Percentiles rank a stretch among this genome's conserved stretches.
Evolutionary conservation across 257 asterid genomes (phyloP).

Genomic region (Orobanche coerulescens): DNA sequence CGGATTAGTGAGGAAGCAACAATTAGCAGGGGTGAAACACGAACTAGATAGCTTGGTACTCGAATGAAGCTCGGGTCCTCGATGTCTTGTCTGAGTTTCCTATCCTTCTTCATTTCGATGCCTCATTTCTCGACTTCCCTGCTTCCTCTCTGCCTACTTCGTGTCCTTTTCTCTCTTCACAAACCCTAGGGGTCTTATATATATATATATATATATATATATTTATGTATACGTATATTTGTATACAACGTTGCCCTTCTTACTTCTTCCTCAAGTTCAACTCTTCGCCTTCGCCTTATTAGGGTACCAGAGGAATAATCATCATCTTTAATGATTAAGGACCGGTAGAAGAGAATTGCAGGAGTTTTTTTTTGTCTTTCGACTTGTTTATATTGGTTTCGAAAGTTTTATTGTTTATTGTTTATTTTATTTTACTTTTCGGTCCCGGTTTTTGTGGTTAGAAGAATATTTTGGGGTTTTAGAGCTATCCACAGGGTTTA

Average conservation of each 20-base stretch:
- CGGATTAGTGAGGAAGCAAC: no score
- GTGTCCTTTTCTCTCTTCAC: no score
- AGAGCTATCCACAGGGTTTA: slow-evolving; percentile 9
- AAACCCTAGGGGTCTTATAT: no score
- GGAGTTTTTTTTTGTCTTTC: background rate
- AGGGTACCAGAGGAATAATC: slow-evolving; percentile 5
- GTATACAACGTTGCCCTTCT: slow-evolving; percentile 4
- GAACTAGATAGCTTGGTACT: no score
- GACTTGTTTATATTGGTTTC: slow-evolving; percentile 17
- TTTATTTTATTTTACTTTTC: no score
- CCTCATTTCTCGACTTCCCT: no score
- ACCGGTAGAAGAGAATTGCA: background rate
- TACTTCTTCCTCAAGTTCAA: background rate
- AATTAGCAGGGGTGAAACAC: no score
- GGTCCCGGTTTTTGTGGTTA: slow-evolving; percentile 16
- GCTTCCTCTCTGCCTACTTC: no score
- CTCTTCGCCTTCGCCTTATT: background rate
- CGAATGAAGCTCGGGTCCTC: no score
- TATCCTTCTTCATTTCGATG: no score
- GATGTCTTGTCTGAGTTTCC: no score
- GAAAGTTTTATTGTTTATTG: slow-evolving; percentile 17
- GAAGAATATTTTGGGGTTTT: slow-evolving; percentile 20
- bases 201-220: background rate
- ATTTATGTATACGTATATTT: no score
- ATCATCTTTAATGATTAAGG: background rate